phyloP scores from a whole-genome alignment of 2,329 filamentous ascomycete species.

The Camillea tinctor region DNA sequence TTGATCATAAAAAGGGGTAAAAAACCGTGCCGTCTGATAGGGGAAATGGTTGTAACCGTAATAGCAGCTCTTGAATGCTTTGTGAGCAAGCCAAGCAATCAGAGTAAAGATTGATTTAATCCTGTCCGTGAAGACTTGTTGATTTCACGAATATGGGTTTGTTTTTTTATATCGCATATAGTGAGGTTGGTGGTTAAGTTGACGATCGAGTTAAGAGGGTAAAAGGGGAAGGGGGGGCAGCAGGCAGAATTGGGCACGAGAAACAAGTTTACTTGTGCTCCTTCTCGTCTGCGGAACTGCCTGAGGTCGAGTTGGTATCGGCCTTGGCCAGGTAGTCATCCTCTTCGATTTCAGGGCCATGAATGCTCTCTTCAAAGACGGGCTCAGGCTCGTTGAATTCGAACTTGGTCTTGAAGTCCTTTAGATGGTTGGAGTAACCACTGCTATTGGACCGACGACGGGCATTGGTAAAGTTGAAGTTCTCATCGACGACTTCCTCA shows the following conservation, averaged over 20 bases:
- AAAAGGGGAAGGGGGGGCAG: neutral
- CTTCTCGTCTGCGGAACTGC: slow-evolving; percentile 57
- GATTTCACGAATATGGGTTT: neutral
- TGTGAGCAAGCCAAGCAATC: neutral
- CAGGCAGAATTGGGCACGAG: neutral
- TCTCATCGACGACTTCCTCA: slow-evolving; percentile 79
- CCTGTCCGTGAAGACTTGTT: neutral
- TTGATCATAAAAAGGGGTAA: neutral
- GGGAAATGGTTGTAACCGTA: slow-evolving; percentile 5
- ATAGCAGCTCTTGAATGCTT: slow-evolving; percentile 3
- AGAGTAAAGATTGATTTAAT: neutral
- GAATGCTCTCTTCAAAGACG: slow-evolving; percentile 84
- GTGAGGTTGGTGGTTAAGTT: neutral
- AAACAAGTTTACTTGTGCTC: slow-evolving; percentile 21
- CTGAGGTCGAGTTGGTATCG: slow-evolving; percentile 58
- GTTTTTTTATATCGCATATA: slow-evolving; percentile 4
- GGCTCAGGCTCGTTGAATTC: slow-evolving; percentile 86
- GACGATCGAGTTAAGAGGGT: neutral
- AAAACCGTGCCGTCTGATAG: slow-evolving; percentile 8
- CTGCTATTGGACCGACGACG: slow-evolving; percentile 93
- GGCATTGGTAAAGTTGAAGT: slow-evolving; percentile 79
- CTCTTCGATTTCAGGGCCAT: slow-evolving; percentile 62
- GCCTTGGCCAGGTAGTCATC: slow-evolving; percentile 58
- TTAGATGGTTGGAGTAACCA: slow-evolving; percentile 65
- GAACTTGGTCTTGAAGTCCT: slow-evolving; percentile 94